Evolutionary conservation across 1,284 basidiomycete species (phyloP).

Genomic region (Puccinia horiana): DNA sequence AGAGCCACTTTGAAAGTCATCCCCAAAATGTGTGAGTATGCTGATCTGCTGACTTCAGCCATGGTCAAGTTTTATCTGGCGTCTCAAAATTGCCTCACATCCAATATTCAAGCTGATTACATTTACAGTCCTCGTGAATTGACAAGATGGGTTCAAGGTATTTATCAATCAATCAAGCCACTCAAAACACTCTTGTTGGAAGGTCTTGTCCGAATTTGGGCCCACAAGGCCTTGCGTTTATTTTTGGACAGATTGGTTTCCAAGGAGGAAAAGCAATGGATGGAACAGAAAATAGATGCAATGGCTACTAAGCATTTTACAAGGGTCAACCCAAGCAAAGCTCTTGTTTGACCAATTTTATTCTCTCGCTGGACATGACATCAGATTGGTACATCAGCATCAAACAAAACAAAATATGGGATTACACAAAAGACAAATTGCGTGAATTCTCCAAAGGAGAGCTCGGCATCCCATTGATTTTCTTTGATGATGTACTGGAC

Average conservation of each 20-base stretch:
- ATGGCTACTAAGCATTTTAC: conserved; percentile 87
- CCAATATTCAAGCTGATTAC: conserved; percentile 95
- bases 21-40: conserved; percentile 86
- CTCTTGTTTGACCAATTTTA: conserved; percentile 82
- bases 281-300: conserved; percentile 83
- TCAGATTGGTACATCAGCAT: conserved; percentile 96
- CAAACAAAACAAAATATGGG: conserved; percentile 84
- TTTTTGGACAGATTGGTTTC: conserved; percentile 96
- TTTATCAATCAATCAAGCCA: conserved; percentile 93
- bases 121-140: conserved; percentile 99
- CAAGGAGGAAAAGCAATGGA: conserved; percentile 89
- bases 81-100: conserved; percentile 91
- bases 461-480: conserved; percentile 92
- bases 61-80: conserved; percentile 96
- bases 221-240: conserved; percentile 91
- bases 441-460: conserved; percentile 97
- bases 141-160: conserved; percentile 94
- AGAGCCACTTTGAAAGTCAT: conserved; percentile 93
- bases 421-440: conserved; percentile 93
- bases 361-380: conserved; percentile 99
- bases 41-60: conserved; percentile 90
- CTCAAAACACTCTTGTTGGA: conserved; percentile 87
- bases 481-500: conserved; percentile 97
- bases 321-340: conserved; percentile 79
- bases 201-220: conserved; percentile 95